Evolutionary conservation across 139 green algal species (phyloP).

Genomic region (Closterium sp.): DNA sequence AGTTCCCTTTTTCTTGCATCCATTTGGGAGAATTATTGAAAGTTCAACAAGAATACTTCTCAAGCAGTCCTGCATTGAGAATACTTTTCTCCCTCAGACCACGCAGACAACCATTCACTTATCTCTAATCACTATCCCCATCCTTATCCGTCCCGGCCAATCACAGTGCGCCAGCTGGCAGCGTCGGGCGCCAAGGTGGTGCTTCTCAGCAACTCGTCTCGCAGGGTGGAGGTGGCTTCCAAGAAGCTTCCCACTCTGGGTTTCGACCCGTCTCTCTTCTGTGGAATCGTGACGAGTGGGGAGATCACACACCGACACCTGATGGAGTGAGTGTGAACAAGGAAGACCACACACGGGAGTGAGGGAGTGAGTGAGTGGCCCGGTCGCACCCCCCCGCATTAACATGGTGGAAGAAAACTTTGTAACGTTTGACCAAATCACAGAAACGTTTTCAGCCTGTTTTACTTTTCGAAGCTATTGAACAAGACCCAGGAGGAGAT

Average conservation of each 20-base stretch:
- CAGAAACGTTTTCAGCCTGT: no score
- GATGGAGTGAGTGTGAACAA: conserved; percentile 5
- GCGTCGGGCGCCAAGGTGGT: conserved; percentile 23
- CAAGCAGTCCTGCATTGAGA: no score
- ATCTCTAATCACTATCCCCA: neutral
- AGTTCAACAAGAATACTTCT: no score
- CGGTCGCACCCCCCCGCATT: neutral
- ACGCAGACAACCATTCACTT: neutral
- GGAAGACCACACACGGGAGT: neutral
- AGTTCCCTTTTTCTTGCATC: no score
- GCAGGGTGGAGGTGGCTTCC: conserved; percentile 48
- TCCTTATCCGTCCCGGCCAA: neutral
- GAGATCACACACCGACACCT: conserved; percentile 70
- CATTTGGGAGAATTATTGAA: no score
- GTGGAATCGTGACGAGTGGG: conserved; percentile 74
- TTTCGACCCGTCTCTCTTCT: conserved; percentile 71
- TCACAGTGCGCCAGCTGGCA: conserved; percentile 45
- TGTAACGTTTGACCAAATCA: no score
- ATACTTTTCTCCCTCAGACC: no score
- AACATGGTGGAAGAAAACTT: neutral
- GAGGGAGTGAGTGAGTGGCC: neutral
- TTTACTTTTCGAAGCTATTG: no score
- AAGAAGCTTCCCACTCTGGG: conserved; percentile 76
- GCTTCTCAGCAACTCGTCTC: conserved; percentile 76
- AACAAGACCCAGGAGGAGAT: no score